A percentile compares a stretch with the other conserved stretches of the same genome.
Conservation (phyloP, 225 moss, liverwort and hornwort species). For the Anthoceros angustus region DNA sequence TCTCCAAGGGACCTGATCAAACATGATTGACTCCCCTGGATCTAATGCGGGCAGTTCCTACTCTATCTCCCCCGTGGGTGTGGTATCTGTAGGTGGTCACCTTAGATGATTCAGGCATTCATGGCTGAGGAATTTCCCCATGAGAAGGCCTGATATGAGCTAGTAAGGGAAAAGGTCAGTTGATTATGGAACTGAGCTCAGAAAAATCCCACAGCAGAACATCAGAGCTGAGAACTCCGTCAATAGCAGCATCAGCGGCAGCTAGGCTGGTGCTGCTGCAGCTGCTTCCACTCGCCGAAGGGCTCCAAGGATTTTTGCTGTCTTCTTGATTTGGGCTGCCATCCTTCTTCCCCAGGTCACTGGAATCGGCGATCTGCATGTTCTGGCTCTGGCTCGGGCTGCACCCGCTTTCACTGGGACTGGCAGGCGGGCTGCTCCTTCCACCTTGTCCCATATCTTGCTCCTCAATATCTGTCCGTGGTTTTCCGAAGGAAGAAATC, state of each 20-base stretch:
- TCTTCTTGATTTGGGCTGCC: background rate
- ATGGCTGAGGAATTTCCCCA: no score
- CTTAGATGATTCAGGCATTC: no score
- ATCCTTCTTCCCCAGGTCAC: background rate
- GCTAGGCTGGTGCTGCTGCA: slow-evolving; percentile 2
- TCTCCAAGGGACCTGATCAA: no score
- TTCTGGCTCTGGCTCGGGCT: slow-evolving; percentile 3
- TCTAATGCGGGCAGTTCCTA: no score
- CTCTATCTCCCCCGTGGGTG: no score
- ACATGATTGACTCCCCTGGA: no score
- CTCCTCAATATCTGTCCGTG: background rate
- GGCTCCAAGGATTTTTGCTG: background rate
- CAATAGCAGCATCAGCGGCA: slow-evolving; percentile 1
- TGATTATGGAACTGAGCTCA: slow-evolving; percentile 2
- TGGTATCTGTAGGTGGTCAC: no score
- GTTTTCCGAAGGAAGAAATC: background rate
- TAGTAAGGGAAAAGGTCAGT: background rate
- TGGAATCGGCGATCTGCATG: background rate
- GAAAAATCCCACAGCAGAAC: background rate
- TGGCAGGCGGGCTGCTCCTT: background rate
- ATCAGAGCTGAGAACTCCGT: background rate
- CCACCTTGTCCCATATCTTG: background rate
- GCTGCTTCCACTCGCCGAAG: background rate
- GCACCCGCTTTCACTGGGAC: slow-evolving; percentile 1
- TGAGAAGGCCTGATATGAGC: no score